Evolutionary conservation across 352 stramenopile species (phyloP).

Genomic region (Ophiocytium majus): DNA sequence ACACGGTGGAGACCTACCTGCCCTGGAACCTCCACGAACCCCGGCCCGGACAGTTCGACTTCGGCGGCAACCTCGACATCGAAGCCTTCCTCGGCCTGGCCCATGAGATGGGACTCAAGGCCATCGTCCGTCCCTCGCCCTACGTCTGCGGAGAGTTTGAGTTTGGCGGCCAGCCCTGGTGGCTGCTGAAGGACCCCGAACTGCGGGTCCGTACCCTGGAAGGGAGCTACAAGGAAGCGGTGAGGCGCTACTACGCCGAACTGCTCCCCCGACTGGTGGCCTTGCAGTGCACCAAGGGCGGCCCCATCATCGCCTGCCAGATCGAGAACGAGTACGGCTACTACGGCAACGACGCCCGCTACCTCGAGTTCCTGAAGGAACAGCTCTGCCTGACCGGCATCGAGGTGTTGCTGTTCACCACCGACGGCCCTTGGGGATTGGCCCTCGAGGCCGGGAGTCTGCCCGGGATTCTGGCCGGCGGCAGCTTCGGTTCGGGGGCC

Average conservation of each 20-base stretch:
- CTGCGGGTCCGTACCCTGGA: constrained; percentile 62
- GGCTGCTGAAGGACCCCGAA: constrained; percentile 59
- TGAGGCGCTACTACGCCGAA: constrained; percentile 29
- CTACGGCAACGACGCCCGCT: constrained; percentile 36
- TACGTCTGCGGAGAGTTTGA: constrained; percentile 69
- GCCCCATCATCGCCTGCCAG: constrained; percentile 65
- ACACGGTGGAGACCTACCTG: constrained; percentile 66
- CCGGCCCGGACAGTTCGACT: constrained; percentile 53
- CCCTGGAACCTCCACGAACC: constrained; percentile 65
- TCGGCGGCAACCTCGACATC: constrained; percentile 54
- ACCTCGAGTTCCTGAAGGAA: constrained; percentile 36
- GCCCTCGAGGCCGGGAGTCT: not conserved
- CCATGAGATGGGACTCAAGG: constrained; percentile 60
- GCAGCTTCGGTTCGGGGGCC: not conserved
- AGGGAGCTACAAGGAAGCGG: constrained; percentile 59
- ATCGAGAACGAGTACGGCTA: constrained; percentile 70
- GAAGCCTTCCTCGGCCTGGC: constrained; percentile 57
- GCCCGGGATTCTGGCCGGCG: not conserved
- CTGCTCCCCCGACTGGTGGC: constrained; percentile 32
- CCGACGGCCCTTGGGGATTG: not conserved
- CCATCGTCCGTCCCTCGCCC: constrained; percentile 66
- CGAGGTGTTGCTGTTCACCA: not conserved
- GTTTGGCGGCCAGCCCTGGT: constrained; percentile 67
- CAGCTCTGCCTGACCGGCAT: not conserved
- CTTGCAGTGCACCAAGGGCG: constrained; percentile 62